Base-by-base conservation (phyloP, 1,284 basidiomycete species). In the Pascua sp. region DNA sequence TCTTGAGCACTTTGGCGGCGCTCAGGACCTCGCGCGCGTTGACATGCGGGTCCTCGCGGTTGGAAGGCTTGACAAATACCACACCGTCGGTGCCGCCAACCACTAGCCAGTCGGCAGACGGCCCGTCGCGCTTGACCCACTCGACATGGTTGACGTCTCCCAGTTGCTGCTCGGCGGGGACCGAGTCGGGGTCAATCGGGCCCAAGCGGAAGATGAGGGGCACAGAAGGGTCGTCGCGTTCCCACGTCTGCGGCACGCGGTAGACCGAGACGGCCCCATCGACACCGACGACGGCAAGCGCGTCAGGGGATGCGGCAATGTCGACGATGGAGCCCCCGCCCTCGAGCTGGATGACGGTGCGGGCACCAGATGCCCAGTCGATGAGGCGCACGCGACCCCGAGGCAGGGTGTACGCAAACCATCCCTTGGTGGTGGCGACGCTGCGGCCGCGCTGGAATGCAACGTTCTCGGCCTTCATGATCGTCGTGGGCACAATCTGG, bases 311-410 rank as follows among this genome's bases (percentile, higher is more conserved):
- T 2, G 63, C 67, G 2, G 72, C 66, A 5, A 76, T 32, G 59
- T 76, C 73, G 51, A 69, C 11, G 16, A 72, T 55, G 13, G 63
- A 53, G n/a, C 66, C 68, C 0, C 57, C 51, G 8, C 52, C 49
- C 2, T 62, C 60, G 8, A 68, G 57, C 50, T 68, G 65, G 42
- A 73, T 60, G 8, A 70, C 51, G 12, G 67, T 57, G 18, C 67
- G 66, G 12, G 69, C 67, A n/a, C 68, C 73, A 15, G 70, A 63
- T 2, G 40, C 38, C 41, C 55, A 53, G 61, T 74, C 70, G 41
- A 74, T 67, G 11, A 74, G 59, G 15, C 73, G 61, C 24, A 74
- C 58, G 11, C 70, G 64, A 10, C 69, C 73, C 55, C 66, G 66
- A 0, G 66, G 53, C 15, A 73, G 52, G 3, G 67, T 62, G 57